Base-by-base conservation (phyloP, 2,329 filamentous ascomycete genomes). In the Botrytis sinoallii region DNA sequence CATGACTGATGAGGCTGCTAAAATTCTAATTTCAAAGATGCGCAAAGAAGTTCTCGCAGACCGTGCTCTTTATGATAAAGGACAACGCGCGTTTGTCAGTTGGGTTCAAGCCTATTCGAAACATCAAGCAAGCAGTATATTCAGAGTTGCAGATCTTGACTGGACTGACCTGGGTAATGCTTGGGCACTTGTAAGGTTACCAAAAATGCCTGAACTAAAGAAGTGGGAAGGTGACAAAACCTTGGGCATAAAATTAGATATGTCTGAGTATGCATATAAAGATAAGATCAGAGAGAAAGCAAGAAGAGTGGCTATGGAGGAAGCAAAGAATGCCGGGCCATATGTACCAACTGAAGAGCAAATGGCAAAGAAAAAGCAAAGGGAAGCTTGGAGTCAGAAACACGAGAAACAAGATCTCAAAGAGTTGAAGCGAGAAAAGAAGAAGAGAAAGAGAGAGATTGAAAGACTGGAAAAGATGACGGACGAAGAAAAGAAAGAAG, bases 101-200 rank as follows among this genome's bases (percentile, higher is more conserved):
- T 98, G 94, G 93, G 90, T 97, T 1, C 90, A 94, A 80, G 92
- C 93, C 77, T 98, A 98, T 84, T 92, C 90, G 80, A 97, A 96
- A 79, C 96, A 98, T 80, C 90, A 95, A 77, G 94, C 95, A 1
- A 91, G 90, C 74, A 97, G 94, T 79, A 98, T 99, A 77, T 99
- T 99, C 85, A 90, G 92, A 18, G 85, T 94, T 3, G 82, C 86
- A 4, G 94, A 97, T 79, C 86, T 98, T 25, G 91, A 97, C 81
- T 99, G 96, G 96, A 84, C 87, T 8, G 92, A 94, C 71, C 86
- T 96, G 0, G 95, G 91, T 0, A 86, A 89, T 71, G 92, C 92
- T 0, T 99, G 95, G 93, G 96, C 93, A 2, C 86, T 99, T 0
- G 85, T 98, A 3, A 91, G 91, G 69, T 86, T 98, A 76, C 96